These are phyloP conservation scores for Fonsecaea multimorphosa DNA, from an alignment of 2,329 filamentous ascomycete genomes.

Conservation along the genomic window DNA sequence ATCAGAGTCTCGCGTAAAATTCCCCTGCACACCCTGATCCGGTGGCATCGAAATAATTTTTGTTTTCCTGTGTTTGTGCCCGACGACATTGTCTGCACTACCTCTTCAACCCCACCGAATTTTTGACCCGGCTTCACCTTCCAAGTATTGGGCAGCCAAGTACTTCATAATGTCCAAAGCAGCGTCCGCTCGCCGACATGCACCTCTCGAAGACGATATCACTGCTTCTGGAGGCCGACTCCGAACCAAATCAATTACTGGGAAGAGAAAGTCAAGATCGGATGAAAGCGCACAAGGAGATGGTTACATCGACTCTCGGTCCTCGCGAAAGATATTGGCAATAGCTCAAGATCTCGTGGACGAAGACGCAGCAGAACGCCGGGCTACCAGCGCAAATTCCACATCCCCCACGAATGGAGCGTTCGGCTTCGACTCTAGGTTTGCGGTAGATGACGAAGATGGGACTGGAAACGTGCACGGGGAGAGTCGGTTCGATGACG, in stretches of 20 bases:
- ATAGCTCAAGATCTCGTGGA: slow-evolving; percentile 88
- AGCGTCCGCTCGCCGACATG: slow-evolving; percentile 68
- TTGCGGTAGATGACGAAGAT: slow-evolving; percentile 62
- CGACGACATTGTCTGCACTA: neutral
- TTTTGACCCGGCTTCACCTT: neutral
- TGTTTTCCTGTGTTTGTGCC: neutral
- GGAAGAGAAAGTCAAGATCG: slow-evolving; percentile 64
- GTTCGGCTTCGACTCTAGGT: slow-evolving; percentile 81
- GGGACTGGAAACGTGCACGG: slow-evolving; percentile 50
- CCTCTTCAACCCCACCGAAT: too few species aligned
- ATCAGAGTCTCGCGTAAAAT: slow-evolving; percentile 25
- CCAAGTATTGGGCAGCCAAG: neutral
- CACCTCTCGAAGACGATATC: slow-evolving; percentile 89
- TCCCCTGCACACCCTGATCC: slow-evolving; percentile 2
- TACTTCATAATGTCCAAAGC: slow-evolving; percentile 32
- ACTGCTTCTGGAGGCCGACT: slow-evolving; percentile 68
- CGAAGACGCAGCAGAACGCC: slow-evolving; percentile 69
- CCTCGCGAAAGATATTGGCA: slow-evolving; percentile 84
- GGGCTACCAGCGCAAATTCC: slow-evolving; percentile 42
- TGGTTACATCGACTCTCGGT: slow-evolving; percentile 82
- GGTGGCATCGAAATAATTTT: slow-evolving; percentile 15
- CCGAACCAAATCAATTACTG: slow-evolving; percentile 76
- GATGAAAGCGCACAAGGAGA: slow-evolving; percentile 65
- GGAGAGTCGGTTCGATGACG: slow-evolving; percentile 69
- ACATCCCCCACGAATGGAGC: slow-evolving; percentile 61